Evolutionary conservation across 2,329 filamentous ascomycete species (phyloP).

Genomic region (Ilyonectria sp.): DNA sequence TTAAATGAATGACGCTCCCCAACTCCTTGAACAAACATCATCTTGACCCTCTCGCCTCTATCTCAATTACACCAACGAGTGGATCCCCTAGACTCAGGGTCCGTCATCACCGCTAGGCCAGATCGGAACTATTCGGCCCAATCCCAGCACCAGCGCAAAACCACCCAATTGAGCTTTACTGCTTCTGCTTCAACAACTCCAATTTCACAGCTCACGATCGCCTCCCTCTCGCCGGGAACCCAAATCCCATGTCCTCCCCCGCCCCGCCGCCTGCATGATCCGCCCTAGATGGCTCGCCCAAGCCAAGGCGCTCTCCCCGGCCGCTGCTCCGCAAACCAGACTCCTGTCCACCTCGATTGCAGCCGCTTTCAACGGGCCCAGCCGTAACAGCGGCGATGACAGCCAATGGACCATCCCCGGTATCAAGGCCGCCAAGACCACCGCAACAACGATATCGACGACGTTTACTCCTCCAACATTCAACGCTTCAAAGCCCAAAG

Average conservation of each 20-base stretch:
- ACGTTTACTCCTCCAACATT: background rate
- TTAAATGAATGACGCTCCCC: background rate
- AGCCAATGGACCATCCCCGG: background rate
- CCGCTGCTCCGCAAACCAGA: slow-evolving; percentile 25
- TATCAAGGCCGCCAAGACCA: background rate
- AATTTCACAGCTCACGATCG: background rate
- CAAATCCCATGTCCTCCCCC: slow-evolving; percentile 37
- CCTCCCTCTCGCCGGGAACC: slow-evolving; percentile 6
- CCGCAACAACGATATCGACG: background rate
- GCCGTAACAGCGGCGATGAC: background rate
- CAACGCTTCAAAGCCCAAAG: background rate
- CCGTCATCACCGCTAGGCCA: slow-evolving; percentile 36
- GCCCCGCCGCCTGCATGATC: slow-evolving; percentile 48
- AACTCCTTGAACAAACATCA: background rate
- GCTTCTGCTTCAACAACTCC: background rate
- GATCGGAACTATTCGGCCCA: slow-evolving; percentile 28
- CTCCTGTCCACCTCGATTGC: slow-evolving; percentile 11
- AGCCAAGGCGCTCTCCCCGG: slow-evolving; percentile 39
- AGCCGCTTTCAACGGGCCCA: background rate
- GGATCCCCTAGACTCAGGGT: slow-evolving; percentile 6
- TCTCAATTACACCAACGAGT: background rate
- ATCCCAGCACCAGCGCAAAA: slow-evolving; percentile 26
- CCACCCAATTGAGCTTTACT: slow-evolving; percentile 17
- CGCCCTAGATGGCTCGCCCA: slow-evolving; percentile 48
- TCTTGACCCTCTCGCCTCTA: background rate